Conservation (phyloP, 2,329 filamentous ascomycete species). For the Xylaria sp. region DNA sequence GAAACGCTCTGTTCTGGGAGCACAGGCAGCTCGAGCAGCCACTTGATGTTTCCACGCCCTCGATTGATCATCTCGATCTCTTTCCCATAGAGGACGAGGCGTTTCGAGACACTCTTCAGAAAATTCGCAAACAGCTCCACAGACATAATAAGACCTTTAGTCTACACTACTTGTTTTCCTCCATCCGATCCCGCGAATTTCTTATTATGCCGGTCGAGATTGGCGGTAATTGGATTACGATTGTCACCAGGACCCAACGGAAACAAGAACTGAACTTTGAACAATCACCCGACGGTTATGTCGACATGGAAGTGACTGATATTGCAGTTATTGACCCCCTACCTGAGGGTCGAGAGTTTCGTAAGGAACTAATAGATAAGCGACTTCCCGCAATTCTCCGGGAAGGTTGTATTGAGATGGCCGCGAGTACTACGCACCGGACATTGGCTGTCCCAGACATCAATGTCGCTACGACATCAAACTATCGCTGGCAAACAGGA, state of each 20-base stretch:
- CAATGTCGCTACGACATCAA: background rate
- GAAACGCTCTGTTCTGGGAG: slow-evolving; percentile 46
- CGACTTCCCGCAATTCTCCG: slow-evolving; percentile 36
- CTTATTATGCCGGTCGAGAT: slow-evolving; percentile 40
- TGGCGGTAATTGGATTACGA: slow-evolving; percentile 40
- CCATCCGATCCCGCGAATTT: slow-evolving; percentile 41
- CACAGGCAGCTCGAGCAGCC: slow-evolving; percentile 38
- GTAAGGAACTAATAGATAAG: slow-evolving; percentile 16
- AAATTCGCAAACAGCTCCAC: slow-evolving; percentile 17
- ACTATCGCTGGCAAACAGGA: slow-evolving; percentile 40
- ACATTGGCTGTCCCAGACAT: slow-evolving; percentile 8
- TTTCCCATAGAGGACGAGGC: slow-evolving; percentile 29
- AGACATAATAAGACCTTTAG: background rate
- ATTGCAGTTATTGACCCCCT: slow-evolving; percentile 42
- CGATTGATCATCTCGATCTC: slow-evolving; percentile 39
- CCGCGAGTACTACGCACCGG: background rate
- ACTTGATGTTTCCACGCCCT: slow-evolving; percentile 40
- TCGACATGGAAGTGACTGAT: slow-evolving; percentile 38
- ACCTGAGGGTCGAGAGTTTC: background rate
- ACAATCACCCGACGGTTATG: background rate
- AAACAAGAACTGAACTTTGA: background rate
- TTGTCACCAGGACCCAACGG: slow-evolving; percentile 14
- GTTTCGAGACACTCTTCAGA: slow-evolving; percentile 27
- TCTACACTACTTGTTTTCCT: slow-evolving; percentile 42
- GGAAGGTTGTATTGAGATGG: slow-evolving; percentile 40